Conservation (phyloP, 805 yeast genomes). For the Lachancea kluyveri region DNA sequence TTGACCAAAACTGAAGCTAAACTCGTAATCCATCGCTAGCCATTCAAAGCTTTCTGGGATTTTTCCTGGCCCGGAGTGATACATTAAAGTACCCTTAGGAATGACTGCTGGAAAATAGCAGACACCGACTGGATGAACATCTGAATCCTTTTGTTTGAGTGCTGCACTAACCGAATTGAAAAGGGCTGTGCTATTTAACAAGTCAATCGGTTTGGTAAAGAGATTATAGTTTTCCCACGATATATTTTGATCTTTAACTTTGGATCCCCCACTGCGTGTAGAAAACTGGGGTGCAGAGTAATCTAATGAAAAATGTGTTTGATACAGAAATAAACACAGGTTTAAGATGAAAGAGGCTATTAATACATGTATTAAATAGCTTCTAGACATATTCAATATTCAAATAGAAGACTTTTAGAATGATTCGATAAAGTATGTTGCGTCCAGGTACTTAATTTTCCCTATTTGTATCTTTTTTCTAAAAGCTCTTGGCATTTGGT, state of each 20-base stretch:
- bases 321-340: not conserved
- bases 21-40: slow-evolving; percentile 61
- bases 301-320: too few species aligned
- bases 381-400: slow-evolving; percentile 1
- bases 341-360: not conserved
- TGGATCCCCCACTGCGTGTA: too few species aligned
- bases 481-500: too few species aligned
- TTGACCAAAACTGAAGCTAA: slow-evolving; percentile 44
- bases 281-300: too few species aligned
- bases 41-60: slow-evolving; percentile 49
- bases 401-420: not conserved
- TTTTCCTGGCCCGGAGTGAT: slow-evolving; percentile 43
- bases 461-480: too few species aligned
- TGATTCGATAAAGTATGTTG: too few species aligned
- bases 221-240: slow-evolving; percentile 21
- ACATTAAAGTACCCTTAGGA: slow-evolving; percentile 52
- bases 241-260: too few species aligned
- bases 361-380: not conserved
- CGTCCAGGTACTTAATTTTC: too few species aligned
- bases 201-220: slow-evolving; percentile 31
- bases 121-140: slow-evolving; percentile 51
- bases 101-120: slow-evolving; percentile 54
- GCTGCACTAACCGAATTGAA: slow-evolving; percentile 52
- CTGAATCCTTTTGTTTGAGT: slow-evolving; percentile 44
- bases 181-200: slow-evolving; percentile 46